These are phyloP conservation scores for Ustilago crameri DNA, from an alignment of 1,284 basidiomycete genomes.

Conservation along the genomic window DNA sequence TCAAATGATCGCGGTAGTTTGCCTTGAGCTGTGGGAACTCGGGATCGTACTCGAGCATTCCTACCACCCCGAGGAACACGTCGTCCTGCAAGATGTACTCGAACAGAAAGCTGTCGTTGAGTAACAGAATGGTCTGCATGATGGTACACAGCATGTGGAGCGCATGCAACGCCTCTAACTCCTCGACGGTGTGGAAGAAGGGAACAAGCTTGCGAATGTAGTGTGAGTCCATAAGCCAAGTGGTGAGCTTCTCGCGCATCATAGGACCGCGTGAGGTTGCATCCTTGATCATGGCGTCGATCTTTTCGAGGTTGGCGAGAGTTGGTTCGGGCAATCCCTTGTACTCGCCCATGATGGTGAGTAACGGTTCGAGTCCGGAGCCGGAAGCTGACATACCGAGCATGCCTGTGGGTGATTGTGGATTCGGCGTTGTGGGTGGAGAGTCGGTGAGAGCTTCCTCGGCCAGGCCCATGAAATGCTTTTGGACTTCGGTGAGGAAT, in stretches of 20 bases:
- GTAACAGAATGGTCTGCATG: conserved; percentile 92
- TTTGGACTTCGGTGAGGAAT: conserved; percentile 94
- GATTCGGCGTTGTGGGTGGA: conserved; percentile 48
- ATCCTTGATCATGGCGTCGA: conserved; percentile 65
- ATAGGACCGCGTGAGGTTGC: conserved; percentile 69
- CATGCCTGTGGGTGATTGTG: conserved; percentile 39
- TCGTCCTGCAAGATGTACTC: conserved; percentile 95
- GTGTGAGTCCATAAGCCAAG: conserved; percentile 74
- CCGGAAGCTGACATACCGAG: conserved; percentile 47
- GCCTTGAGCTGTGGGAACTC: conserved; percentile 95
- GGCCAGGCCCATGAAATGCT: conserved; percentile 73
- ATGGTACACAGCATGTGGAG: conserved; percentile 89
- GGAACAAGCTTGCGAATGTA: conserved; percentile 88
- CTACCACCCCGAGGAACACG: conserved; percentile 88
- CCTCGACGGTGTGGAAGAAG: conserved; percentile 87
- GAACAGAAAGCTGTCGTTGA: conserved; percentile 94
- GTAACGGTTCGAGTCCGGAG: conserved; percentile 42
- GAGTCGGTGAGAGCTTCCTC: conserved; percentile 53
- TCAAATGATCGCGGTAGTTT: conserved; percentile 91
- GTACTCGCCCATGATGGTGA: conserved; percentile 43
- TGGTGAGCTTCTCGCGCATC: conserved; percentile 79
- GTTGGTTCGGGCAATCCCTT: conserved; percentile 66
- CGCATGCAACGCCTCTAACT: conserved; percentile 86
- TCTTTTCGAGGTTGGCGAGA: conserved; percentile 64
- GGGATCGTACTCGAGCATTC: conserved; percentile 98